A percentile compares a stretch with the other conserved stretches of the same genome.
Evolutionary conservation across 306 rosid genomes (phyloP).

Genomic region (Arachis hypogaea): DNA sequence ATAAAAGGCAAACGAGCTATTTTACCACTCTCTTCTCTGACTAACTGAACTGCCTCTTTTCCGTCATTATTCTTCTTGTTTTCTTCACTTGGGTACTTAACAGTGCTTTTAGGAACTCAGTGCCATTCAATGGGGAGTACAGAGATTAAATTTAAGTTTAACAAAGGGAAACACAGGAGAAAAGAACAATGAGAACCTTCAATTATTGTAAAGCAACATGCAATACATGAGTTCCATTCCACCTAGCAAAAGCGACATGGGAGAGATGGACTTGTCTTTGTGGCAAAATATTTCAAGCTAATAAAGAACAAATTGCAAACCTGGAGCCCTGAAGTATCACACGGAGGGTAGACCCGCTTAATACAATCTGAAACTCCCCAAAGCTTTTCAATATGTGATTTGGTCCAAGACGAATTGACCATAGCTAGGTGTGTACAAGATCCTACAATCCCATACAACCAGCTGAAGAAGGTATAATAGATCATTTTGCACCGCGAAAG

Average conservation of each 20-base stretch:
- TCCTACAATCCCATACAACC: slow-evolving; percentile 83
- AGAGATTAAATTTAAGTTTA: slow-evolving; percentile 1
- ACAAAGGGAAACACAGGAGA: slow-evolving; percentile 4
- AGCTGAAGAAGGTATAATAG: slow-evolving; percentile 79
- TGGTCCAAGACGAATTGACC: slow-evolving; percentile 99
- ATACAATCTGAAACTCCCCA: slow-evolving; percentile 76
- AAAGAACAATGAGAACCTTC: slow-evolving; percentile 18
- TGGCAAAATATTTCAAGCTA: slow-evolving; percentile 13
- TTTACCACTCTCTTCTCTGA: no score
- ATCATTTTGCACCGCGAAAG: slow-evolving; percentile 73
- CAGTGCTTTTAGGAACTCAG: no score
- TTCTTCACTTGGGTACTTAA: no score
- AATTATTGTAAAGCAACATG: slow-evolving; percentile 16
- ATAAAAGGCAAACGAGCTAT: no score
- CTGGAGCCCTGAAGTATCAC: slow-evolving; percentile 94
- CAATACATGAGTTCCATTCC: slow-evolving; percentile 4
- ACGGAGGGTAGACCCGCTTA: slow-evolving; percentile 92
- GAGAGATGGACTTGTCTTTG: slow-evolving; percentile 4
- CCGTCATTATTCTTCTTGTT: no score
- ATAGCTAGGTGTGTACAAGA: slow-evolving; percentile 87
- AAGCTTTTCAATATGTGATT: slow-evolving; percentile 75
- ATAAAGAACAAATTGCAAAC: slow-evolving; percentile 47
- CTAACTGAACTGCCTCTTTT: no score
- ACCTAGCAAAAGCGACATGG: neutral
- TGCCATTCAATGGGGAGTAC: neutral